Base-by-base conservation (phyloP, 1,284 basidiomycete genomes). In the Apiotrichum mycotoxinovorans region DNA sequence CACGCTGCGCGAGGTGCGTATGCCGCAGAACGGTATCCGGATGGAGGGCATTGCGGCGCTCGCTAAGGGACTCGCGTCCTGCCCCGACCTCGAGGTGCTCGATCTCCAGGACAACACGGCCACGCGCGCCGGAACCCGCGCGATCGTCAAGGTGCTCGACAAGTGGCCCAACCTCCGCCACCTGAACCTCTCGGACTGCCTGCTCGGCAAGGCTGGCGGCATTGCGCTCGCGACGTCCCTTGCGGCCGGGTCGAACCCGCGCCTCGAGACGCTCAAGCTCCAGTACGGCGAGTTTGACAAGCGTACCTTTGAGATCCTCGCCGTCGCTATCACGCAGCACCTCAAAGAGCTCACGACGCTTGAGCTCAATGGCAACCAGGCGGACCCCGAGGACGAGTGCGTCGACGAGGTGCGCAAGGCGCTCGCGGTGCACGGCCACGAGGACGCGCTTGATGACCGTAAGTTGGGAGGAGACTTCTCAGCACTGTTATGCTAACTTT, bases 31-130 rank as follows among this genome's bases (percentile, higher is more conserved):
- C 71, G 96, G 94, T 2, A 98, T 99, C 68, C 83, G 94, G 63
- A 92, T 91, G 87, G 87, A 88, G 62, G 95, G 96, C 9, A 89
- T 97, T 69, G 83, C 83, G n/a, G 83, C 85, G 17, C 83, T 98
- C 44, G 89, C 88, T 23, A 72, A 79, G 33, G 95, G 93, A 2
- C 78, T 98, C 43, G 75, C 85, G 17, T 80, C 85, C 54, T 90
- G 88, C 73, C 78, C 81, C 1, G 78, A 80, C 47, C 80, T 98
- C 56, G 82, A 87, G 71, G 79, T 87, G 60, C 83, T 98, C 67
- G 94, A 98, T 80, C 78, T 98, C 52, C 92, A 97, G 77, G 95
- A 98, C 78, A 98, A 98, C 79, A 94, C 93, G 0, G 91, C 93
- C 66, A 91, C 89, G 25, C 74, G 79, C 43, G 83, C 84, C 45